These are phyloP conservation scores for Ascosphaera aggregata DNA, from an alignment of 2,329 filamentous ascomycete species.

Conservation along the genomic window DNA sequence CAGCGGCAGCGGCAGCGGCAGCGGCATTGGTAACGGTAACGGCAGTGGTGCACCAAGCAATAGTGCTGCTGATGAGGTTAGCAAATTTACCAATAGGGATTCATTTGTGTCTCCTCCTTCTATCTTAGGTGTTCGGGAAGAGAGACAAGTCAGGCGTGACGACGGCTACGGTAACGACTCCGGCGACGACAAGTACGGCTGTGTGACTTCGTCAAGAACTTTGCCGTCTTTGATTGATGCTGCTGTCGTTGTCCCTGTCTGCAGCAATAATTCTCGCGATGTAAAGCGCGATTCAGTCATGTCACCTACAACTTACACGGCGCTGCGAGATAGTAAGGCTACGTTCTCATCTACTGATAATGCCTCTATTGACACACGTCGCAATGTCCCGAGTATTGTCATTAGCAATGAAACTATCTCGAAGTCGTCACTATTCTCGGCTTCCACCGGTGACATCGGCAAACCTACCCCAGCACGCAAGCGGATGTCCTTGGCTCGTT, in stretches of 20 bases:
- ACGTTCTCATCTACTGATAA: not conserved
- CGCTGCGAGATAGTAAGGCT: not conserved
- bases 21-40: not conserved
- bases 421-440: not conserved
- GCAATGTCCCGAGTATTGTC: not conserved
- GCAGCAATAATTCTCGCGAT: not conserved
- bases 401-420: not conserved
- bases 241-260: not conserved
- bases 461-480: not conserved
- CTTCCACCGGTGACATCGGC: not conserved
- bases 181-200: too few relatives aligned
- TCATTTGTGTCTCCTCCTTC: too few relatives aligned
- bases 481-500: not conserved
- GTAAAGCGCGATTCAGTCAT: not conserved
- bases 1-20: not conserved
- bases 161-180: too few relatives aligned
- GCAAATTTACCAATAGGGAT: too few relatives aligned
- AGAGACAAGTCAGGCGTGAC: too few relatives aligned
- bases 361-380: not conserved
- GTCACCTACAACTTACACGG: constrained; percentile 1
- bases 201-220: too few relatives aligned
- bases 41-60: too few relatives aligned
- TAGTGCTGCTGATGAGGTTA: too few relatives aligned
- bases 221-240: not conserved
- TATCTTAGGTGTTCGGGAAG: too few relatives aligned